Conservation (phyloP, 306 rosid species). For the Malus sieversii region DNA sequence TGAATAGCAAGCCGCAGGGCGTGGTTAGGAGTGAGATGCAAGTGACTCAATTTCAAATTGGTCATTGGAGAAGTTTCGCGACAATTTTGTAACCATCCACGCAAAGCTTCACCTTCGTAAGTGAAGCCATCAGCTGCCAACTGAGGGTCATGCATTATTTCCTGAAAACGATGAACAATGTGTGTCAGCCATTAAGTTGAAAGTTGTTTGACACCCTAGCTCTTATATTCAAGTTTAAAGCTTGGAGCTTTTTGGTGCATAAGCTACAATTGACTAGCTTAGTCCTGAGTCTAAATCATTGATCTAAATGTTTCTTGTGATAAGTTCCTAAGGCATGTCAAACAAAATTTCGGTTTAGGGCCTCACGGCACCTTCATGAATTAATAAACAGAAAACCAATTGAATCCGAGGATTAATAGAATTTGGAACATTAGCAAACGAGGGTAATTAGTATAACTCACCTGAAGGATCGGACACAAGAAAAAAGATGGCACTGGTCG, state of each 20-base stretch:
- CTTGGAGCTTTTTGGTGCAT: not conserved
- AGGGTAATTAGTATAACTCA: conserved; percentile 16
- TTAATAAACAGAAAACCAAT: not conserved
- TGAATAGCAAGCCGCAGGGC: conserved; percentile 67
- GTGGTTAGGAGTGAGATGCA: conserved; percentile 68
- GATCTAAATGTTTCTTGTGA: not conserved
- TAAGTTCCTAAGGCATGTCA: not conserved
- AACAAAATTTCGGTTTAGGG: not conserved
- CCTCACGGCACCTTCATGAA: not conserved
- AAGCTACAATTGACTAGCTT: not conserved
- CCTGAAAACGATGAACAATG: conserved; percentile 46
- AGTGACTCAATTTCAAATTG: conserved; percentile 57
- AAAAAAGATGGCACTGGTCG: conserved; percentile 66
- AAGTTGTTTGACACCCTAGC: not conserved
- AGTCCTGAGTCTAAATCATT: not conserved
- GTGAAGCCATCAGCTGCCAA: conserved; percentile 90
- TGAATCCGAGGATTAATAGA: not conserved
- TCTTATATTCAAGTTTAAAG: not conserved
- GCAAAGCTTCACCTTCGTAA: conserved; percentile 86
- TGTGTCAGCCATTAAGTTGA: conserved; percentile 11
- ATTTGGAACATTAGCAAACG: not conserved
- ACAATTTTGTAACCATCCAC: conserved; percentile 67
- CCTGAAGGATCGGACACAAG: conserved; percentile 86
- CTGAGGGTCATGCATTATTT: conserved; percentile 87
- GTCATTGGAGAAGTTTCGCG: conserved; percentile 85